phyloP scores from a whole-genome alignment of 192 early-diverging fungal genomes.

The Backusella luteola region DNA sequence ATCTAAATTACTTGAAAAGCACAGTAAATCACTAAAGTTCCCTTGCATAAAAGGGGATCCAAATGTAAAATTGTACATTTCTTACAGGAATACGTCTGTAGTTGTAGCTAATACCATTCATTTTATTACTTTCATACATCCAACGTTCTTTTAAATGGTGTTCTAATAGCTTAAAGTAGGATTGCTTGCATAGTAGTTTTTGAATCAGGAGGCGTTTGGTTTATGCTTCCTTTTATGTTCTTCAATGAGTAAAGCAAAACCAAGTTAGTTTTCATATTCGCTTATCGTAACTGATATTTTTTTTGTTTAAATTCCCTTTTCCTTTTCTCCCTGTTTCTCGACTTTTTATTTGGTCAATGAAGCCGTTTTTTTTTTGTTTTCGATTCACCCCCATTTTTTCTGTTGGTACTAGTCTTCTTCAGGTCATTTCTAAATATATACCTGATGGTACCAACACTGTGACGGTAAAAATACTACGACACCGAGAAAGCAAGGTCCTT shows the following conservation, averaged over 20 bases:
- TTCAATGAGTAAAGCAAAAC: neutral
- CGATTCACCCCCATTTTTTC: neutral
- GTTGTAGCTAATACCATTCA: neutral
- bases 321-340: neutral
- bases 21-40: neutral
- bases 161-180: neutral
- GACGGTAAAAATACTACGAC: neutral
- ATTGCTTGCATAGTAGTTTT: neutral
- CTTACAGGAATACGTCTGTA: neutral
- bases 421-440: neutral
- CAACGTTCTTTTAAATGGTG: neutral
- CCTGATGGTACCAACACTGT: neutral
- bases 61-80: neutral
- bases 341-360: neutral
- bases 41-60: neutral
- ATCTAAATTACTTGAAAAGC: neutral
- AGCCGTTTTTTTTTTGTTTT: neutral
- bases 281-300: neutral
- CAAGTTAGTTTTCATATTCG: neutral
- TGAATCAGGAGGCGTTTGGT: neutral
- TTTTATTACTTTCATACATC: neutral
- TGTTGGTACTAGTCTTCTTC: neutral
- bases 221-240: neutral
- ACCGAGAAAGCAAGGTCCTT: neutral
- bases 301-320: too few relatives aligned